Conservation (phyloP, 176 grass and related monocot species). For the Neostapfia colusana region DNA sequence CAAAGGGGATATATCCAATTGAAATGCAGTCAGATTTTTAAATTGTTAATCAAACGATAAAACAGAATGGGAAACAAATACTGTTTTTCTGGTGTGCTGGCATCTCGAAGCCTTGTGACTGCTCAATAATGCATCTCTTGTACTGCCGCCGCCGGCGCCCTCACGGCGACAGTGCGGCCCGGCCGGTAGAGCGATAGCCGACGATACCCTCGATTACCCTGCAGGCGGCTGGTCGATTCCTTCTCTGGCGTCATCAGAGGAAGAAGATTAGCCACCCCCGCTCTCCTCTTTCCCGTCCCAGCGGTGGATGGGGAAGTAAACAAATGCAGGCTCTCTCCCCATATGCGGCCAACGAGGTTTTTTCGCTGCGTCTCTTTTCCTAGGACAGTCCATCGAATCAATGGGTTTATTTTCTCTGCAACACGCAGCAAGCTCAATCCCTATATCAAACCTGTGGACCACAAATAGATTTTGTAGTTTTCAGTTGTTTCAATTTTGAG, state of each 20-base stretch:
- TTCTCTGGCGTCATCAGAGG: neutral
- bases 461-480: neutral
- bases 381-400: neutral
- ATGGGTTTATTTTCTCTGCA: neutral
- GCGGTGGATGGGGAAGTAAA: neutral
- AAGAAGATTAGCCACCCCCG: neutral
- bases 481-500: neutral
- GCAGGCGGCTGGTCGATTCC: neutral
- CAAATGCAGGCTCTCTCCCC: neutral
- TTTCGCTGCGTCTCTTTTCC: neutral
- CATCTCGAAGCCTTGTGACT: neutral
- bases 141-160: neutral
- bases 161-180: neutral
- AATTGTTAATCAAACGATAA: neutral
- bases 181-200: neutral
- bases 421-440: neutral
- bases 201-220: neutral
- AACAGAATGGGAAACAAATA: neutral
- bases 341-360: neutral
- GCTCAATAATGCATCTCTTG: neutral
- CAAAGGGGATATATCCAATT: neutral
- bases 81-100: neutral
- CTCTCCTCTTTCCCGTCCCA: neutral
- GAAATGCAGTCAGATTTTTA: too few species aligned
- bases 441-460: neutral